Conservation (phyloP, 345 rosid species). For the Combretum micranthum region DNA sequence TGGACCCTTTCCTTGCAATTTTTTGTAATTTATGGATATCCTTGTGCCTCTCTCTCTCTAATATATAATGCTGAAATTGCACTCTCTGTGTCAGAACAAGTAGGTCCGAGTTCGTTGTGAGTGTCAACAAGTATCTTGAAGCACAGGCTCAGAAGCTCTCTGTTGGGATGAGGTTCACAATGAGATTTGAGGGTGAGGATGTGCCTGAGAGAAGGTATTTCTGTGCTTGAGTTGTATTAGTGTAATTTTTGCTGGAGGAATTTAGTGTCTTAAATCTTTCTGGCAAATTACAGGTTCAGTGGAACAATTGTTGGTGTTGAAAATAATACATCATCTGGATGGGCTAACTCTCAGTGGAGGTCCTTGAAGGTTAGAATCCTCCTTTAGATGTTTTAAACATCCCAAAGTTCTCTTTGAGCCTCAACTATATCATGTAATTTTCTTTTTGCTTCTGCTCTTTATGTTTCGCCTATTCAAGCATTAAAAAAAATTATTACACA, state of each 20-base stretch:
- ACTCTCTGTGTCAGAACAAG: slow-evolving; percentile 22
- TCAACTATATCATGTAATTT: too few species aligned
- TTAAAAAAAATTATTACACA: too few species aligned
- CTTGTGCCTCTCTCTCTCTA: too few species aligned
- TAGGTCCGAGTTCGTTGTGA: slow-evolving; percentile 34
- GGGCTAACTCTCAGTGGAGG: slow-evolving; percentile 78
- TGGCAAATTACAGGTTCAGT: slow-evolving; percentile 40
- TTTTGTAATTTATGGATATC: too few species aligned
- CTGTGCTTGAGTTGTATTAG: not conserved
- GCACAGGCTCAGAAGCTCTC: slow-evolving; percentile 29
- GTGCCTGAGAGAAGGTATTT: slow-evolving; percentile 78
- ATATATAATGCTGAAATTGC: not conserved
- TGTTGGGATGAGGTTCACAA: slow-evolving; percentile 84
- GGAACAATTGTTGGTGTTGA: slow-evolving; percentile 78
- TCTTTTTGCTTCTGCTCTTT: too few species aligned
- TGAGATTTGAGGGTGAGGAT: slow-evolving; percentile 92
- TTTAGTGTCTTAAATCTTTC: not conserved
- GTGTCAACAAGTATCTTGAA: slow-evolving; percentile 33
- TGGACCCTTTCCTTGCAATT: too few species aligned
- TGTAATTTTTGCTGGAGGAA: not conserved
- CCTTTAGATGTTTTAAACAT: too few species aligned
- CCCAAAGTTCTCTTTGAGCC: too few species aligned
- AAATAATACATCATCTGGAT: slow-evolving; percentile 49
- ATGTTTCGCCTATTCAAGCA: too few species aligned
- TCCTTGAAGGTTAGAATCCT: slow-evolving; percentile 50